Base-by-base conservation (phyloP, 257 asterid species). In the Gynochthodes officinalis region DNA sequence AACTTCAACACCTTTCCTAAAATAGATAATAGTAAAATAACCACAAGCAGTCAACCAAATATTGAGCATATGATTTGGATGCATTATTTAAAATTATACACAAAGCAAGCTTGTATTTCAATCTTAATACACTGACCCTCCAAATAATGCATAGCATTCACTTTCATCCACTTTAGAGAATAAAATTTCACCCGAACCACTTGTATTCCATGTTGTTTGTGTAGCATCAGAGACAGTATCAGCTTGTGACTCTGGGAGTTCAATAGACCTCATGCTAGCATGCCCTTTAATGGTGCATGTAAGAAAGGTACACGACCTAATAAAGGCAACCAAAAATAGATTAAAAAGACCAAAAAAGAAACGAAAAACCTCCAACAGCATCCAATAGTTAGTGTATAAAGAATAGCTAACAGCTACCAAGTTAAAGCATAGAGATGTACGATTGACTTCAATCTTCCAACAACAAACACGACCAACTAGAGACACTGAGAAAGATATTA, bases 1-100 rank as follows among this genome's bases (percentile, higher is more conserved):
- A 73, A 88, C 88, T 80, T 94, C 99, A 80, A 91, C 96, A 28
- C 97, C 91, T 81, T 94, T 91, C 84, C 98, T 91, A 21, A n/a
- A 75, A 70, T 23, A 48, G 77, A 57, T 48, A 40, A 27, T 4
- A 71, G 9, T 2, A 7, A 35, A 28, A 44, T n/a, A 18, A 4
- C 23, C 67, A 19, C 44, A 52, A 67, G 3, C 35, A 12, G 3
- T 13, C 25, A 57, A 42, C 55, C 11, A 39, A 64, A 49, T 11
- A 3, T 28, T 15, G 14, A 59, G 23, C 37, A 25, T 18, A 21
- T 32, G 28, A 30, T 43, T 52, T 71, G 16, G 15, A 55, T 7
- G 40, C 54, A 55, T 49, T 12, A 35, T 27, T 43, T 2, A 4
- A 9, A 27, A 44, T 21, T 21, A 7, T 28, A 59, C 42, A n/a